Conservation (phyloP, 1,284 basidiomycete genomes). For the Leccinum holopus region DNA sequence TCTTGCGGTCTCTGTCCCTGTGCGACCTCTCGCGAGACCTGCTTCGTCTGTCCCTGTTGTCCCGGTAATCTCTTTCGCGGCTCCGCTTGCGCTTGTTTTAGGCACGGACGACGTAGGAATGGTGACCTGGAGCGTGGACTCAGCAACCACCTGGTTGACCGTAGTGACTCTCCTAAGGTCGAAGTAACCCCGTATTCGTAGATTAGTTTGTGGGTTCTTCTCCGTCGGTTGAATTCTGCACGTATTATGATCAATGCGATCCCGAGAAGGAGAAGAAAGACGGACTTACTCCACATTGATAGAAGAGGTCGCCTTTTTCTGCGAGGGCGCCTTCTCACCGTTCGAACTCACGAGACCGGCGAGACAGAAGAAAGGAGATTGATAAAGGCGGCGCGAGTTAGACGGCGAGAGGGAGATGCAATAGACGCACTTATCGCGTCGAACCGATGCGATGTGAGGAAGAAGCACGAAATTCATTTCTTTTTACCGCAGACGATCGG, state of each 20-base stretch:
- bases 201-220: constrained; percentile 18
- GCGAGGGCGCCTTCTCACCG: constrained; percentile 56
- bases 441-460: too few relatives aligned
- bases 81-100: neutral
- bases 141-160: constrained; percentile 32
- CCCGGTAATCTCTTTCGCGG: too few relatives aligned
- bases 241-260: neutral
- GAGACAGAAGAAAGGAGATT: constrained; percentile 53
- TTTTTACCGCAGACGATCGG: too few relatives aligned
- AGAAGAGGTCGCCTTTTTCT: constrained; percentile 25
- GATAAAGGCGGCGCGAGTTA: constrained; percentile 45
- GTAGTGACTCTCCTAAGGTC: constrained; percentile 29
- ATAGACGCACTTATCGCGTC: too few relatives aligned
- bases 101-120: constrained; percentile 28
- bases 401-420: too few relatives aligned
- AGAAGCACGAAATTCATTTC: too few relatives aligned
- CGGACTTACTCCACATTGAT: constrained; percentile 26
- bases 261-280: neutral
- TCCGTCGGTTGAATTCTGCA: constrained; percentile 32
- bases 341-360: constrained; percentile 56
- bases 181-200: constrained; percentile 28
- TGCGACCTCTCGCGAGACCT: too few relatives aligned
- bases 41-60: too few relatives aligned
- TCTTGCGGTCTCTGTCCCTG: too few relatives aligned
- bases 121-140: constrained; percentile 22